These are phyloP conservation scores for Coemansia sp. DNA, from an alignment of 192 early-diverging fungal genomes.

Conservation along the genomic window DNA sequence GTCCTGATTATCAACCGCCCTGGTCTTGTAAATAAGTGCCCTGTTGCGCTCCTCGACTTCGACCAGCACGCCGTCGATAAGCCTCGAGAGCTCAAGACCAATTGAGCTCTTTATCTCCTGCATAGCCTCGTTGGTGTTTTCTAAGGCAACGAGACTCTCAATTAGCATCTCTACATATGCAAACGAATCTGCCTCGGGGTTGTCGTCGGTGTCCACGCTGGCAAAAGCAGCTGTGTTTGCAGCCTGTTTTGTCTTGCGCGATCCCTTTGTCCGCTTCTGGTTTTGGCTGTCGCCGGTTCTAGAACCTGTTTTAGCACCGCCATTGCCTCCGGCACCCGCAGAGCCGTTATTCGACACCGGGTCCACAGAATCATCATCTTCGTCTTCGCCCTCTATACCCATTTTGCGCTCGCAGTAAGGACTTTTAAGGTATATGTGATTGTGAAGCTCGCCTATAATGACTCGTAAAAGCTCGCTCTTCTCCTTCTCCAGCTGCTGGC, in stretches of 20 bases:
- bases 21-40: conserved; percentile 38
- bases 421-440: conserved; percentile 76
- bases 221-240: background rate
- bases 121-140: conserved; percentile 35
- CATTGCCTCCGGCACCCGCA: conserved; percentile 1
- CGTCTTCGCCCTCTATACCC: conserved; percentile 47
- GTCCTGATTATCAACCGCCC: conserved; percentile 38
- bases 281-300: conserved; percentile 9
- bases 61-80: conserved; percentile 70
- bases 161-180: conserved; percentile 77
- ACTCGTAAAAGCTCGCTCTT: conserved; percentile 55
- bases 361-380: conserved; percentile 15
- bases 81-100: conserved; percentile 64
- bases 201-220: conserved; percentile 50
- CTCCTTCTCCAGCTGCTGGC: conserved; percentile 62
- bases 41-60: conserved; percentile 74
- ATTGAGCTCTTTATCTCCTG: conserved; percentile 72
- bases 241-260: conserved; percentile 44
- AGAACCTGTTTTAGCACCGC: background rate
- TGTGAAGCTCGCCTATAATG: conserved; percentile 75
- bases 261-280: conserved; percentile 25
- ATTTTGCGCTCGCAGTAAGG: conserved; percentile 67
- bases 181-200: conserved; percentile 76
- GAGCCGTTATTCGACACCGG: background rate
- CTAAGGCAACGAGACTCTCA: conserved; percentile 64